Conservation (phyloP, 75 land plant genomes). For the Adiantum capillusveneris region DNA sequence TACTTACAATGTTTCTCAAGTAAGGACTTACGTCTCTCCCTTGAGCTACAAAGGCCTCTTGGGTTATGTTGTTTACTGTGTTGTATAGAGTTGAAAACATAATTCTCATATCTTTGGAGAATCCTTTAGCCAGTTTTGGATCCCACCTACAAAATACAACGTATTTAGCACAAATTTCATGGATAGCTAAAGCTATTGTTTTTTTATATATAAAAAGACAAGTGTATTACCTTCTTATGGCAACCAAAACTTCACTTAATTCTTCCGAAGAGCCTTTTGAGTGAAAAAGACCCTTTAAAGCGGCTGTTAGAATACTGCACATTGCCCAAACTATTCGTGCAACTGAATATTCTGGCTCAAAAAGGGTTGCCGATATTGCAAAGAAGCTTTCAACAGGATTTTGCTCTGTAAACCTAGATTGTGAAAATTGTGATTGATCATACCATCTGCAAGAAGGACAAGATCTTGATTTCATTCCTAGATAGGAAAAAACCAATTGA, state of each 20-base stretch:
- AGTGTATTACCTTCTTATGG: slow-evolving; percentile 45
- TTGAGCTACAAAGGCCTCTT: slow-evolving; percentile 40
- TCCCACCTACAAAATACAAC: slow-evolving; percentile 50
- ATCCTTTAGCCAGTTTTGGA: slow-evolving; percentile 12
- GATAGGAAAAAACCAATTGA: too few species aligned
- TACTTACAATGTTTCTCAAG: slow-evolving; percentile 57
- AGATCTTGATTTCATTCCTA: too few species aligned
- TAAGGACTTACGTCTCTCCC: slow-evolving; percentile 47
- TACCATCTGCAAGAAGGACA: slow-evolving; percentile 73
- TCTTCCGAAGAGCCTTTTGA: slow-evolving; percentile 61
- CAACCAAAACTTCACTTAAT: slow-evolving; percentile 32
- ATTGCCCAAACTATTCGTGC: slow-evolving; percentile 85
- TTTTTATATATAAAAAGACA: not conserved
- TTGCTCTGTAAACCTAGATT: slow-evolving; percentile 56
- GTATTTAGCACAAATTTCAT: not conserved
- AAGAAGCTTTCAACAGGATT: slow-evolving; percentile 65
- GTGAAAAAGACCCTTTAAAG: slow-evolving; percentile 83
- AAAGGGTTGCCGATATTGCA: slow-evolving; percentile 71
- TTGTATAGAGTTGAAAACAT: slow-evolving; percentile 54
- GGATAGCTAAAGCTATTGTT: not conserved
- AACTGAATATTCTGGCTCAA: slow-evolving; percentile 54
- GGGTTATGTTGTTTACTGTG: slow-evolving; percentile 53
- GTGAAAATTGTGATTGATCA: slow-evolving; percentile 39
- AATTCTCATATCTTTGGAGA: slow-evolving; percentile 41
- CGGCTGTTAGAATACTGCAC: slow-evolving; percentile 59